These are phyloP conservation scores for Xerocomellus amylosporus DNA, from an alignment of 768 basidiomycete species.

Conservation along the genomic window DNA sequence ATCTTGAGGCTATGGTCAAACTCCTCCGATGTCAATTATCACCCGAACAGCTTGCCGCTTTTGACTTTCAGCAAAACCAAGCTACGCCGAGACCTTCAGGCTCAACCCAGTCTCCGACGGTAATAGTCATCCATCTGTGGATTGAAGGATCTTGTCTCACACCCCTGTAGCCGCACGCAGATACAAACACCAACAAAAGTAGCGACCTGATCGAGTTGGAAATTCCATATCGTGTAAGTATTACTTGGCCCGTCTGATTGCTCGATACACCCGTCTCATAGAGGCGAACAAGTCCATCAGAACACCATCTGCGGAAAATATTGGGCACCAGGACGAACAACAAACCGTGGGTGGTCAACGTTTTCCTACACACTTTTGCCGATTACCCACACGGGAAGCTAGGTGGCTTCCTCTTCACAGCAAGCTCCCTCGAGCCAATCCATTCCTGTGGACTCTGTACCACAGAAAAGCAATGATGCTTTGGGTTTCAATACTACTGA, in stretches of 20 bases:
- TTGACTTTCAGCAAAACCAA: constrained; percentile 7
- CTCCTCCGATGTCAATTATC: constrained; percentile 19
- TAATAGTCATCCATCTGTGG: background rate
- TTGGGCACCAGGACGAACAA: background rate
- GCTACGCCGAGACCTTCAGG: background rate
- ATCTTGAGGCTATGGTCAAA: constrained; percentile 18
- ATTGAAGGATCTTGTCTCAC: constrained; percentile 4
- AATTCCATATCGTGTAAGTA: constrained; percentile 23
- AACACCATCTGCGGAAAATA: constrained; percentile 4
- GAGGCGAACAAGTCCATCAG: constrained; percentile 6
- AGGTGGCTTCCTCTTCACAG: background rate
- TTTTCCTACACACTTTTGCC: background rate
- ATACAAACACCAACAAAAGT: constrained; percentile 10
- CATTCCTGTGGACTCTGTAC: background rate
- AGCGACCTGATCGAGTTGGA: constrained; percentile 22
- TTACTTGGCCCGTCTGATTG: background rate
- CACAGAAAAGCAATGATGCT: background rate
- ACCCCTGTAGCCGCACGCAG: constrained; percentile 5
- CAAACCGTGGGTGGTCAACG: constrained; percentile 13
- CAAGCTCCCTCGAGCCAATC: background rate
- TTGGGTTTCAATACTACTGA: constrained; percentile 4
- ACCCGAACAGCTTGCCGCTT: constrained; percentile 18
- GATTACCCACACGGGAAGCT: background rate
- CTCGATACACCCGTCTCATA: background rate
- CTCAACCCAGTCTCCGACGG: constrained; percentile 5